Base-by-base conservation (phyloP, 495 filamentous ascomycete species). In the Podospora bellae-mahoneyi region DNA sequence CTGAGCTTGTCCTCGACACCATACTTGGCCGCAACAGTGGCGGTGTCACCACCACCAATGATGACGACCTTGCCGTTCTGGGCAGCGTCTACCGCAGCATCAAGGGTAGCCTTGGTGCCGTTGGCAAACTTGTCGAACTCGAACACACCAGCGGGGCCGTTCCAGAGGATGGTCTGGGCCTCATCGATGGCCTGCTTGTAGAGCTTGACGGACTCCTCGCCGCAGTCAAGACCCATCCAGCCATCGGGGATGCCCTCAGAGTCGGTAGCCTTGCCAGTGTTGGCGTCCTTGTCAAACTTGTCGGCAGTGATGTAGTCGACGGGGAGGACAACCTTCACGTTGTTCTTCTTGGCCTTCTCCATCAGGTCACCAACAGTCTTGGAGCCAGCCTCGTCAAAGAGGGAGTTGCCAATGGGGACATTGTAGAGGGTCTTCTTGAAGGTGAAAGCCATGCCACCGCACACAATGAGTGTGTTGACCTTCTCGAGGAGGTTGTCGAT, bases 401-500 rank as follows among this genome's bases (percentile, higher is more conserved):
- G 86, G 57, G 87, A 91, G 85, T 88, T 92, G 62, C 95, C 95
- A 72, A 99, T 99, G 82, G 89, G 85, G 65, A 99, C 88, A 75
- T 85, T 83, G 81, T 97, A 88, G 54, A 98, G 85, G 54, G 93
- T 94, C 87, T 99, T 99, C 89, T 98, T 98, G 88, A 99, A 98
- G 69, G 95, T 99, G 87, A 97, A 99, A 32, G 95, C 93, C 95
- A 99, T 99, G 71, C 90, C 95, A 71, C 95, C 95, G 76, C 94
- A 96, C 84, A 99, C 92, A 80, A 98, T 90, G 71, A 99, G 87
- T 79, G 88, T 94, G 85, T 99, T 86, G 73, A 99, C 92, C 86
- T 99, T 99, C 77, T 91, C 89, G 60, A 99, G 89, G 62, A 99
- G 85, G 85, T 98, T 99, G 82, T 99, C 94, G 77, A 99, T 98